These are phyloP conservation scores for Trichomonascus vanleenenianus DNA, from an alignment of 805 yeast species.

Conservation along the genomic window DNA sequence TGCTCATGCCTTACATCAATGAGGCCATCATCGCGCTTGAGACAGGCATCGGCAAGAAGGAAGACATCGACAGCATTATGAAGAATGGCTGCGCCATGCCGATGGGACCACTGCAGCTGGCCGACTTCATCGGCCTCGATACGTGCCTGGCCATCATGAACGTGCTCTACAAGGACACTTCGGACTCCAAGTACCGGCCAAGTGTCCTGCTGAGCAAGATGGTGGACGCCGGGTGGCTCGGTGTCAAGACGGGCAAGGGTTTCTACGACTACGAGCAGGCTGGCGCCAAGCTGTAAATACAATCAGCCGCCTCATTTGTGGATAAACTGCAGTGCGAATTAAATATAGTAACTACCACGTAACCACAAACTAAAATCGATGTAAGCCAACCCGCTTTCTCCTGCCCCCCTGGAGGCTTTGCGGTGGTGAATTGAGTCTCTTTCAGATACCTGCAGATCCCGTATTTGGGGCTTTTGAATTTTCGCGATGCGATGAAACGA, in stretches of 20 bases:
- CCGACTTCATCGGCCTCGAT: conserved; percentile 38
- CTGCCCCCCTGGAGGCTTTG: too few relatives aligned
- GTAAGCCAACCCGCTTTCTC: too few relatives aligned
- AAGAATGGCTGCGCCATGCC: conserved; percentile 41
- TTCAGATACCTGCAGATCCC: too few relatives aligned
- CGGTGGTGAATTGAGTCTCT: too few relatives aligned
- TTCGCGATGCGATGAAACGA: too few relatives aligned
- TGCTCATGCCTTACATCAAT: conserved; percentile 37
- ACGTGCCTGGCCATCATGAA: conserved; percentile 36
- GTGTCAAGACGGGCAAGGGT: conserved; percentile 34
- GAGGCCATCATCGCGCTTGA: conserved; percentile 35
- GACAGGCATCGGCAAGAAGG: conserved; percentile 33
- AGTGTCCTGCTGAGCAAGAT: conserved; percentile 29
- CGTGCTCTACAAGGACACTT: conserved; percentile 33
- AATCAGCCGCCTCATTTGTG: too few relatives aligned
- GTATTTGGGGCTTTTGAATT: too few relatives aligned
- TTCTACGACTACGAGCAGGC: conserved; percentile 32
- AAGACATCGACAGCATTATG: conserved; percentile 38
- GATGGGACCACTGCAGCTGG: conserved; percentile 37
- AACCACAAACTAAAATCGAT: too few relatives aligned
- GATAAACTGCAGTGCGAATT: too few relatives aligned
- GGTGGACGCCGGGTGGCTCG: conserved; percentile 38
- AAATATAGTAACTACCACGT: too few relatives aligned
- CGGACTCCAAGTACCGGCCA: conserved; percentile 37
- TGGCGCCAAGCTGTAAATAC: conserved; percentile 4